Percentiles rank a stretch among this genome's conserved stretches.
These are phyloP conservation scores for Trichaptum fuscoviolaceum DNA, from an alignment of 768 basidiomycete genomes.

Conservation along the genomic window DNA sequence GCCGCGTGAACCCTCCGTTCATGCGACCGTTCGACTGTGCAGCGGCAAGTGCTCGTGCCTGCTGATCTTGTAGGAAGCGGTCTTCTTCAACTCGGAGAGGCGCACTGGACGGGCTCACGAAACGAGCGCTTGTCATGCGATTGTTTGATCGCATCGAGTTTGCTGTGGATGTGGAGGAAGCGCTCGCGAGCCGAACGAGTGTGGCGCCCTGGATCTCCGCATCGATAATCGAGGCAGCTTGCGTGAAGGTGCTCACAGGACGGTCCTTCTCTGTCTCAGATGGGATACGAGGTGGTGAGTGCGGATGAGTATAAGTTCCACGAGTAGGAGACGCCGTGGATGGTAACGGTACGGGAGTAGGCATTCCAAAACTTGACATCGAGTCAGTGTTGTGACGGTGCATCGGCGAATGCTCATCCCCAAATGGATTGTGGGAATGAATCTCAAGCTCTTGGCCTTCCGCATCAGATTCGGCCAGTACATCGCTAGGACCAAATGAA, in stretches of 20 bases:
- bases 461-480: constrained; percentile 43
- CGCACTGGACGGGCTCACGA: constrained; percentile 41
- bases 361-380: constrained; percentile 28
- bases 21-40: constrained; percentile 54
- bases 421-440: constrained; percentile 41
- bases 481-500: constrained; percentile 68
- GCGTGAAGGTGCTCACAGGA: background rate
- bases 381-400: background rate
- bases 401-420: constrained; percentile 47
- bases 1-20: constrained; percentile 54
- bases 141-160: constrained; percentile 40
- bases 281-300: background rate
- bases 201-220: constrained; percentile 60
- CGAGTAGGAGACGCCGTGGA: background rate
- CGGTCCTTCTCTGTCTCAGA: background rate
- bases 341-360: constrained; percentile 21
- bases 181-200: constrained; percentile 39
- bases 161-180: constrained; percentile 13
- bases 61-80: constrained; percentile 55
- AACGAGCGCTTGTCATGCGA: constrained; percentile 58
- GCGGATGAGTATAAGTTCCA: background rate
- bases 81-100: constrained; percentile 23
- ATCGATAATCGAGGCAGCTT: constrained; percentile 24
- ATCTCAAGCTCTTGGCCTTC: constrained; percentile 21
- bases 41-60: constrained; percentile 55